Evolutionary conservation across 345 rosid species (phyloP).

Genomic region (Excoecaria cochinchinensis): DNA sequence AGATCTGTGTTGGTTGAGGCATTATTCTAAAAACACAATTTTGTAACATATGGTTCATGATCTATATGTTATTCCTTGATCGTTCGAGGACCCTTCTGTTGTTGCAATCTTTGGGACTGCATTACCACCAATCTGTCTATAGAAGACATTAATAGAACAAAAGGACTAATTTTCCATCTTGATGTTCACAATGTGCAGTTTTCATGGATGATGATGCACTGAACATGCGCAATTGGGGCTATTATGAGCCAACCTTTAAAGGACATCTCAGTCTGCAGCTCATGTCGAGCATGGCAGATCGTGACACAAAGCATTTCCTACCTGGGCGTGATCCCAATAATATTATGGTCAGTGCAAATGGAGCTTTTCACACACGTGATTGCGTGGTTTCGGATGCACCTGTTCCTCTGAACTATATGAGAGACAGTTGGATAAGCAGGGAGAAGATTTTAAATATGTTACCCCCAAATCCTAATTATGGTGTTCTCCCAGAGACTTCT

Average conservation of each 20-base stretch:
- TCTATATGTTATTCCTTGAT: not conserved
- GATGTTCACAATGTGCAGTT: constrained; percentile 34
- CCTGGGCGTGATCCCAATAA: constrained; percentile 65
- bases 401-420: constrained; percentile 57
- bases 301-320: constrained; percentile 63
- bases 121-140: not conserved
- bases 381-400: constrained; percentile 51
- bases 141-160: not conserved
- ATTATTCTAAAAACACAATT: not conserved
- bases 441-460: constrained; percentile 70
- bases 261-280: constrained; percentile 77
- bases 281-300: constrained; percentile 67
- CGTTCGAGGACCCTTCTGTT: not conserved
- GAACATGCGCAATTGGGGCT: constrained; percentile 86
- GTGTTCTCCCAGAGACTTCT: constrained; percentile 59
- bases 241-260: constrained; percentile 70
- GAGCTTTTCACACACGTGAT: constrained; percentile 57
- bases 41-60: not conserved
- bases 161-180: not conserved
- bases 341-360: constrained; percentile 53
- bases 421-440: constrained; percentile 68
- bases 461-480: constrained; percentile 44
- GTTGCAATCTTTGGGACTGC: not conserved
- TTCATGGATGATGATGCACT: constrained; percentile 75
- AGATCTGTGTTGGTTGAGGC: constrained; percentile 18